Evolutionary conservation across 805 yeast species (phyloP), one percentile per base, ranked within the genome.

Genomic region (Metschnikowia lochheadii): DNA sequence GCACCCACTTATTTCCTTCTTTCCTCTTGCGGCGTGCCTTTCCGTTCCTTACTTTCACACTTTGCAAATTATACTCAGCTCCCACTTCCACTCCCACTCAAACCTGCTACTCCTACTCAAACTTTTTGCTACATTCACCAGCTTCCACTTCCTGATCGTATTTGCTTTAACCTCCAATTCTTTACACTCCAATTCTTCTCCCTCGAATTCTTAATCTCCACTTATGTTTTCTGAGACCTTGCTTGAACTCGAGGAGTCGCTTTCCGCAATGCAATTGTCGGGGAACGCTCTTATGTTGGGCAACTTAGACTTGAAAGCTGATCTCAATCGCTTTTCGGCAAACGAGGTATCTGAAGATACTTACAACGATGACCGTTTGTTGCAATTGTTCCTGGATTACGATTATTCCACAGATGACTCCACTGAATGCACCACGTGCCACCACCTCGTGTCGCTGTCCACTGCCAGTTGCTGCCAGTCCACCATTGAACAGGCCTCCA

Each of bases 231-330:
- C 55, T 20, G 61, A 58, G 26, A 44, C 57, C 17, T 51, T 58
- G n/a, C 43, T 58, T 31, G 61, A 58, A 43, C 52, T 58, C 26
- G 61, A 58, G 37, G 59, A 58, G 49, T 58, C 61, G 17, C 55
- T 58, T 20, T 46, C 56, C 2, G 52, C 37, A 32, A 40, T 56
- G 49, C 39, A 52, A 5, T 32, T 43, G 20, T 46, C 56, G n/a
- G 37, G 53, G 5, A 51, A 55, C 40, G 34, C 48, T 34, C 54
- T 58, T 45, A 52, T 58, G 57, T 54, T 57, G 31, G 44, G 37
- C 48, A 49, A 56, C 42, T 42, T 58, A 42, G 61, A 58, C 23
- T 51, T 56, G 44, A 55, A 51, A 42, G 60, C 54, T 2, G 61
- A 58, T 21, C 53, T 56, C 48, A 58, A 58, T 43, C 41, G 61